Conservation (phyloP, 768 basidiomycete genomes). For the Austroboletus eburneus region DNA sequence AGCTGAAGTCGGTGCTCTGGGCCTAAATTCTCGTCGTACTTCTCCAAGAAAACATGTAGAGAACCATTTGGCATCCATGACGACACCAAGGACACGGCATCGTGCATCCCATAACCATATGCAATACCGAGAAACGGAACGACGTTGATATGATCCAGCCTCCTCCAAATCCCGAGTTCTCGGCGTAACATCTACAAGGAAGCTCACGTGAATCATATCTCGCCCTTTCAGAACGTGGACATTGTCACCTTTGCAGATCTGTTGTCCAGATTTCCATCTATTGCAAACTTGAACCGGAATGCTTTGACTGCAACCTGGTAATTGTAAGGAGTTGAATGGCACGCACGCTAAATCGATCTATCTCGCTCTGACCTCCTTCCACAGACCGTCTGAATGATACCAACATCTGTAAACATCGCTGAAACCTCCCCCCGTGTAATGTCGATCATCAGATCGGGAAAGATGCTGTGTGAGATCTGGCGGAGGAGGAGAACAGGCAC, state of each 20-base stretch:
- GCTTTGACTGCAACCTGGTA: neutral
- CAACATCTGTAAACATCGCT: conserved; percentile 14
- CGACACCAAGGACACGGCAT: neutral
- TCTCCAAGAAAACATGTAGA: conserved; percentile 17
- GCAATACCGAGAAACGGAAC: neutral
- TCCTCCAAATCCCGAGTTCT: neutral
- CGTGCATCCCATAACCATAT: neutral
- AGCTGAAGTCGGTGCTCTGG: conserved; percentile 1
- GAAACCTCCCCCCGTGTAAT: conserved; percentile 8
- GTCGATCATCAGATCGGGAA: neutral
- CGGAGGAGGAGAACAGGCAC: neutral
- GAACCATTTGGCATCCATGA: neutral
- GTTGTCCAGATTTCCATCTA: neutral
- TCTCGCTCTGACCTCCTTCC: neutral
- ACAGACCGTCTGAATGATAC: neutral
- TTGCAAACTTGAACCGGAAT: neutral
- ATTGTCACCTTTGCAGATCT: neutral
- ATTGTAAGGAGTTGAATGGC: too few relatives aligned
- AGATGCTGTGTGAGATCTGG: conserved; percentile 10
- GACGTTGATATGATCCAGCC: neutral
- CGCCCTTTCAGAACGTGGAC: neutral
- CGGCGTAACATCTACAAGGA: neutral
- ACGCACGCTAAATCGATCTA: too few relatives aligned
- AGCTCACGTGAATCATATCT: neutral
- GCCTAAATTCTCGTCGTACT: neutral